Conservation (phyloP, 2,329 filamentous ascomycete genomes). For the Claviceps fusiformis region DNA sequence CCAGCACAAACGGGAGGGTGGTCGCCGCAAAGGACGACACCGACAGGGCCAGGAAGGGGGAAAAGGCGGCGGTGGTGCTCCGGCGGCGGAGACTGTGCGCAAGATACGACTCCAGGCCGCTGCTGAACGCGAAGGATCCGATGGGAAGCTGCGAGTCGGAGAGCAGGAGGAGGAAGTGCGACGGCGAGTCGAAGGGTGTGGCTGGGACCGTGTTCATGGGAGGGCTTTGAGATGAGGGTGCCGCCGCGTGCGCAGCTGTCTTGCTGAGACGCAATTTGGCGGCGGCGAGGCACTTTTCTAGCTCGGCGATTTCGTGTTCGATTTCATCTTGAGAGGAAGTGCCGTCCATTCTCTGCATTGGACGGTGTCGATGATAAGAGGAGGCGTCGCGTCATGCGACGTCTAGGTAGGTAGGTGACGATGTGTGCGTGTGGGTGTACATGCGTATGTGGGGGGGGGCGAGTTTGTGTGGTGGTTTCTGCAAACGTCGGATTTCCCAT, state of each 20-base stretch:
- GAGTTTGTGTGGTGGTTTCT: too few species aligned
- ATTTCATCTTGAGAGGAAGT: conserved; percentile 15
- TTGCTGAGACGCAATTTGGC: conserved; percentile 28
- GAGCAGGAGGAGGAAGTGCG: conserved; percentile 61
- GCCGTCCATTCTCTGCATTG: conserved; percentile 12
- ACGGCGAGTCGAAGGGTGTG: conserved; percentile 11
- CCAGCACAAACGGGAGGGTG: conserved; percentile 60
- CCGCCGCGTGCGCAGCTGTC: not conserved
- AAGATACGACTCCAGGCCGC: conserved; percentile 69
- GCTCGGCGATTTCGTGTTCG: conserved; percentile 42
- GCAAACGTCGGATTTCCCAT: not conserved
- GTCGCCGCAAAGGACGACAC: conserved; percentile 58
- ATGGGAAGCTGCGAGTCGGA: conserved; percentile 71
- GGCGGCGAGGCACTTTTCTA: conserved; percentile 39
- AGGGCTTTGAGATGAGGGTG: not conserved
- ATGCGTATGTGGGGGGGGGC: too few species aligned
- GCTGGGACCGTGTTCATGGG: not conserved
- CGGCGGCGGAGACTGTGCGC: conserved; percentile 41
- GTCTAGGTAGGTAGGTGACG: not conserved
- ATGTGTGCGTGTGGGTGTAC: too few species aligned
- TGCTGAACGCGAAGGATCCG: conserved; percentile 79
- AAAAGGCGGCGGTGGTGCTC: conserved; percentile 30
- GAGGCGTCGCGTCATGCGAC: not conserved
- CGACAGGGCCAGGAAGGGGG: conserved; percentile 56
- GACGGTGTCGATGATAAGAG: conserved; percentile 2